Base-by-base conservation (phyloP, 306 rosid species). In the Lagenaria siceraria region DNA sequence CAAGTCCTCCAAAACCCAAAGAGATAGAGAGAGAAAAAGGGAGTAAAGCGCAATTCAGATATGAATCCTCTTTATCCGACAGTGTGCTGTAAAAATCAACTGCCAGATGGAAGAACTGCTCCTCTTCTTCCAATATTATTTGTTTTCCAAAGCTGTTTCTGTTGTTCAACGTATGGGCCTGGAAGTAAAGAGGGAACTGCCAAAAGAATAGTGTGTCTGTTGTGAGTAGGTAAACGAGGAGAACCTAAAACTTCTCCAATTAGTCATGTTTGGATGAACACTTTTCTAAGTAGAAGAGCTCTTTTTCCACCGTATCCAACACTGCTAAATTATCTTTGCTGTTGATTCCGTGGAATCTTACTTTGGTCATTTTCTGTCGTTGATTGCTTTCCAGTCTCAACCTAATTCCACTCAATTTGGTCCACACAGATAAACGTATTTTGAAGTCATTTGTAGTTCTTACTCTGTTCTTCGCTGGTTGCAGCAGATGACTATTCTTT, bases 51-150 rank as follows among this genome's bases (percentile, higher is more conserved):
- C 0, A 48, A 71, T 48, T 48, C 76, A 71, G 75, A 42, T 49
- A 46, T 48, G 76, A 71, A 27, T 48, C 59, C 76, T 48, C 76
- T 49, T 71, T 71, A 48, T 48, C 76, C 76, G 76, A 71, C 76
- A 71, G 25, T 46, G 75, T 42, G 54, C 76, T 71, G 58, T 71
- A 46, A 71, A 48, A 43, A 46, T 46, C 15, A 71, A 71, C 49
- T 71, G 38, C n/a, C 58, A 71, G 40, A 43, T 69, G 58, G 31
- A 71, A 49, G 60, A 71, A 71, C 42, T 48, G 76, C 42, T 71
- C 35, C 35, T 22, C 76, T 48, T 71, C 76, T 48, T 71, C 21
- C 55, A 51, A 51, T 48, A 71, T 8, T 14, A 10, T 71, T 46
- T 48, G 29, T 48, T 48, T 48, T 25, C n/a, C 24, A 71, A 70